Base-by-base conservation (phyloP, 257 asterid genomes). In the Leonotis leonurus region DNA sequence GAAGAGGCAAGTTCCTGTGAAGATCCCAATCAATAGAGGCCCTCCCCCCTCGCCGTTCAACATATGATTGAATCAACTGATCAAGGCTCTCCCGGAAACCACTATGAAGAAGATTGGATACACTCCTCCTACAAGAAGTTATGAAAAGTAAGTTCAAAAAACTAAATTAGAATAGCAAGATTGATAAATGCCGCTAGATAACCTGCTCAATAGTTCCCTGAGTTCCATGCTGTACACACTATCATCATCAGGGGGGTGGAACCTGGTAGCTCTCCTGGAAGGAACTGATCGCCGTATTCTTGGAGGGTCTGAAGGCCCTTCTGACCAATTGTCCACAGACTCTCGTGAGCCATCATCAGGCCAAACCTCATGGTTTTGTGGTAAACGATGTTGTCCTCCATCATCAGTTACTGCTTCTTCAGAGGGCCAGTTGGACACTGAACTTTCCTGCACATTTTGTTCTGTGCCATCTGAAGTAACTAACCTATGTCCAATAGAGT, bases 131-230 rank as follows among this genome's bases (percentile, higher is more conserved):
- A 77, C 9, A 73, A 66, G 35, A 75, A 25, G 43, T 62, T 63
- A 61, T 12, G 59, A 46, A 40, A n/a, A 21, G 24, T 35, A 50
- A 60, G 48, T 37, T 54, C 9, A 21, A 26, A 40, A 26, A 17
- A 57, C 16, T 11, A 20, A 25, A 44, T 45, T 27, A 13, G 56
- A 52, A 20, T 6, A 52, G 48, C 1, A 39, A 56, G 62, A 67
- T 62, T 51, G 56, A n/a, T 52, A 16, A 49, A 63, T 6, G 44
- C 50, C 71, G 24, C 32, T 41, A 6, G 17, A 21, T 41, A 37
- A 94, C 99, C 99, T 85, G 95, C 95, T 83, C 55, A 89, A 75
- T 46, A 92, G 88, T 80, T 92, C 99, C 78, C 99, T 85, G 73
- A 92, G 99, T 76, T 92, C 99, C 89, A 92, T 85, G 73, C 95